phyloP scores from a whole-genome alignment of 768 basidiomycete species.

The Dentipellis fragilis region DNA sequence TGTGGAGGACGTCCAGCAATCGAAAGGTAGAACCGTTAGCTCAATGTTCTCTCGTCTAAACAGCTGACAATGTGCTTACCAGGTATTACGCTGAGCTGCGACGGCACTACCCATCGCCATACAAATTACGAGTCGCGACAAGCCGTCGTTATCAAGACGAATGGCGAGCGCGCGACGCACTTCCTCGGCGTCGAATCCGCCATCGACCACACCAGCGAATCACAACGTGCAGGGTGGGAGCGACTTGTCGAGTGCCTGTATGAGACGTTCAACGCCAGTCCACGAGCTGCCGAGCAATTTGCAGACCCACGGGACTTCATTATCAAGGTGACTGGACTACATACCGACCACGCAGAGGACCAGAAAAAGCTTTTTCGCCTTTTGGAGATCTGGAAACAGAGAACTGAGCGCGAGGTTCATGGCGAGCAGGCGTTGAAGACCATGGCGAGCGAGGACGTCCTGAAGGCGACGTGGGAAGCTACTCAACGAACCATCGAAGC shows the following conservation, averaged over 20 bases:
- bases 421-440: not conserved
- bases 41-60: not conserved
- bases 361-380: conserved; percentile 4
- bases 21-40: not conserved
- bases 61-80: not conserved
- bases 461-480: not conserved
- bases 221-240: not conserved
- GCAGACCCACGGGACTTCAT: not conserved
- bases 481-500: not conserved
- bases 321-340: not conserved
- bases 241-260: not conserved
- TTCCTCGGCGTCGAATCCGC: not conserved
- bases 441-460: not conserved
- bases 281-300: not conserved
- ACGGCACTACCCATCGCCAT: not conserved
- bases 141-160: not conserved
- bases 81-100: not conserved
- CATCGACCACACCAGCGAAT: not conserved
- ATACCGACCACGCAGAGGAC: conserved; percentile 6
- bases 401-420: not conserved
- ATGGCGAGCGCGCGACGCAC: not conserved
- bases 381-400: not conserved
- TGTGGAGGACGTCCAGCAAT: not conserved
- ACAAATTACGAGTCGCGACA: not conserved
- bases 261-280: not conserved